These are phyloP conservation scores for Nicotiana benthamiana DNA, from an alignment of 257 asterid genomes.

Conservation along the genomic window DNA sequence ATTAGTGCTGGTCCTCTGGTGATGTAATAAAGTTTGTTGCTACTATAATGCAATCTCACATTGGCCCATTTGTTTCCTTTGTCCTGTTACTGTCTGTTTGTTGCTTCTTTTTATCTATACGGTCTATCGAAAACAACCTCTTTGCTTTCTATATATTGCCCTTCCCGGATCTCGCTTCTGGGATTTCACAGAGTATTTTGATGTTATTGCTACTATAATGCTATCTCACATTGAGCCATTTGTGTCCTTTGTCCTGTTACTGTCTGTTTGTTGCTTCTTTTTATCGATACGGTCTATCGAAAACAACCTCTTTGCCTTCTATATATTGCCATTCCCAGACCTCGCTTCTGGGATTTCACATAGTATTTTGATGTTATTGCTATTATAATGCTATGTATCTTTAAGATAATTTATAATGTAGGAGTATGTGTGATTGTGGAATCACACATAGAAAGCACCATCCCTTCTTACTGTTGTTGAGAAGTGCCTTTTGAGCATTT, in stretches of 20 bases:
- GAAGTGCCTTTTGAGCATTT: background rate
- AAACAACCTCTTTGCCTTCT: too few relatives aligned
- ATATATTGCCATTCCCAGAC: fast-evolving
- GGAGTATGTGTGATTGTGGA: background rate
- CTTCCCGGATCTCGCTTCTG: fast-evolving
- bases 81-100: too few relatives aligned
- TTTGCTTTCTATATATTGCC: too few relatives aligned
- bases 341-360: too few relatives aligned
- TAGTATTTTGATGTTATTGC: too few relatives aligned
- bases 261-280: too few relatives aligned
- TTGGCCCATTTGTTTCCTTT: too few relatives aligned
- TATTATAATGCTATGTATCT: background rate
- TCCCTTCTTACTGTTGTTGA: background rate
- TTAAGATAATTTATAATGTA: background rate
- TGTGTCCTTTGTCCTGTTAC: too few relatives aligned
- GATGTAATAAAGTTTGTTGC: background rate
- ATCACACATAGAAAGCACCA: background rate
- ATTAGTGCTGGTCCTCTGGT: background rate
- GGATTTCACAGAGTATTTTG: too few relatives aligned
- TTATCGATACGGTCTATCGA: too few relatives aligned
- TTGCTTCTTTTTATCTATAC: too few relatives aligned
- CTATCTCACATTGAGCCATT: background rate
- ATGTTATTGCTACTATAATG: background rate
- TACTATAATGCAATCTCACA: background rate
- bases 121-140: too few relatives aligned